Evolutionary conservation across 495 filamentous ascomycete species (phyloP), one percentile per base, ranked within the genome.

Genomic region (Annulohypoxylon moriforme): DNA sequence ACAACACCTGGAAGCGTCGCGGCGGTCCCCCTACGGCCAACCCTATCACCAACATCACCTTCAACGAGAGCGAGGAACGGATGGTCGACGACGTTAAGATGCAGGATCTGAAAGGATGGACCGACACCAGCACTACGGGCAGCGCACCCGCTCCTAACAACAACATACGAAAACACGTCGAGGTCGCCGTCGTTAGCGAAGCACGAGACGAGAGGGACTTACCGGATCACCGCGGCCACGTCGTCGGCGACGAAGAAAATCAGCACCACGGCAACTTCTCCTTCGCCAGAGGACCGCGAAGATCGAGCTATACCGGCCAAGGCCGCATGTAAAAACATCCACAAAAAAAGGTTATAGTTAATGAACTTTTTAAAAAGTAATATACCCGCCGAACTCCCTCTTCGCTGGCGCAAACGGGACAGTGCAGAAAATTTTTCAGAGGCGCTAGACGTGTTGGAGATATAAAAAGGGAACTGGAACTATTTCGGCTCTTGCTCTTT

Each of bases 1-100:
- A 60, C 47, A 83, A 80, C 44, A 78, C 74, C 47, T 79, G 79
- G 44, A 80, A 81, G n/a, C 78, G 83, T 24, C 76, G 83, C 13
- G 72, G 72, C 56, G 80, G 79, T 2, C 79, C 80, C 1, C 65
- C 77, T 4, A 83, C 75, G 44, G 76, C 76, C 3, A 78, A 88
- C 66, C 83, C 84, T 14, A 80, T 84, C 33, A 85, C 85, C 4
- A 77, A 81, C 7, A 72, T 86, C 67, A 82, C 84, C 9, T 79
- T 85, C 49, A 85, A 73, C 58, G 84, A 82, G 74, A 87, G 85
- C 69, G 83, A 87, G 58, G 85, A 87, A 69, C 77, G 76, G 33
- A 86, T 86, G 44, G 69, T 83, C 58, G 69, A 79, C 18, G 78
- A 79, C 0, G 71, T 82, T 1, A 80, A 81, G 72, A 77, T 82